Evolutionary conservation across 116 monocot genomes (phyloP), one percentile per base, ranked within the genome.

Genomic region (Posidonia oceanica): DNA sequence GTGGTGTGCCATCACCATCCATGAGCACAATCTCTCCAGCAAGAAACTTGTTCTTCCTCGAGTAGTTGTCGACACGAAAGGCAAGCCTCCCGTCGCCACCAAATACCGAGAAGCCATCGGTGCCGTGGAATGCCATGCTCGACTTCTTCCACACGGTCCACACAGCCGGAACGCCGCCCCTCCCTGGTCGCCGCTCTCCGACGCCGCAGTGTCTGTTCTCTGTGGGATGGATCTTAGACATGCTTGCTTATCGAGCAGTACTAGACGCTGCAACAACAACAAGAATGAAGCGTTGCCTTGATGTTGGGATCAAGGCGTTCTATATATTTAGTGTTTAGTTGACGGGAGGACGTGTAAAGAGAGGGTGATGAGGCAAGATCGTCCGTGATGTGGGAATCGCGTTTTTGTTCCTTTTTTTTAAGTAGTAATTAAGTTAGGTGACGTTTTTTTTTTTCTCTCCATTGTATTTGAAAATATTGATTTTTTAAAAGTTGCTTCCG

Each of bases 141-240:
- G 95, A 95, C 67, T 86, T 91, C 83, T 88, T 91, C 95, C 91
- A 95, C 56, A 95, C 95, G 22, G 91, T 95, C 84, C 75, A 91
- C 51, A 75, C 59, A 6, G 76, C 48, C 17, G 79, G 65, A 69
- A 42, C 21, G 23, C 4, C 29, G 61, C 14, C 1, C 14, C 18
- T 20, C 39, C 42, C 16, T 6, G 3, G 7, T 36, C 55, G 6
- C 29, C 16, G n/a, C 39, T 39, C 41, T 65, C 18, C 18, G 15
- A 41, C 44, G 10, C 8, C 16, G 23, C 64, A 13, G 39, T 14
- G 2, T 66, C 63, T 76, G 13, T 62, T 73, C 67, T 78, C 71
- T 0, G 78, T 56, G 5, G 83, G 87, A 59, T 84, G 76, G 10
- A 87, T 69, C 69, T 67, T 82, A 21, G 75, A 67, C 75, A 75